phyloP scores from a whole-genome alignment of 257 asterid species.

The Penstemon eatonii region DNA sequence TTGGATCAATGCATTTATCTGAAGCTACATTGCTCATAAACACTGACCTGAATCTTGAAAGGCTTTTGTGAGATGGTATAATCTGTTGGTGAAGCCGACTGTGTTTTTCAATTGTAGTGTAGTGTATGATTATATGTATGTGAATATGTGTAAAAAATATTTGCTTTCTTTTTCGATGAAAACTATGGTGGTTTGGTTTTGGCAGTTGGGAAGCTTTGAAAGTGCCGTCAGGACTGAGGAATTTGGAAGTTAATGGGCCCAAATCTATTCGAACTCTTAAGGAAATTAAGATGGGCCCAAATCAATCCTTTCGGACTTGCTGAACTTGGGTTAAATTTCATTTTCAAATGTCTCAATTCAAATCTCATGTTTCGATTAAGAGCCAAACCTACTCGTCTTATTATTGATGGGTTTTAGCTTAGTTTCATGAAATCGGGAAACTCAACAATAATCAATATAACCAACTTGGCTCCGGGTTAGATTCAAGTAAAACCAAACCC shows the following conservation, averaged over 20 bases:
- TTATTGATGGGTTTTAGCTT: no score
- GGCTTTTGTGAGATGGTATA: not conserved
- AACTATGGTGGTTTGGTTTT: slow-evolving; percentile 46
- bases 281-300: no score
- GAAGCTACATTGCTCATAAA: slow-evolving; percentile 29
- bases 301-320: no score
- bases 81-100: not conserved
- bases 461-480: no score
- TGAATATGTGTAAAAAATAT: slow-evolving; percentile 1
- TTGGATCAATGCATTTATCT: slow-evolving; percentile 30
- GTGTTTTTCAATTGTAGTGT: not conserved
- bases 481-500: no score
- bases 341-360: no score
- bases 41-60: slow-evolving; percentile 34
- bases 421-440: no score
- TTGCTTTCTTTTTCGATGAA: slow-evolving; percentile 53
- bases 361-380: no score
- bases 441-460: no score
- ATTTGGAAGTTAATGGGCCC: slow-evolving; percentile 3
- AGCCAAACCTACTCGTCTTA: no score
- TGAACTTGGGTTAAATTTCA: no score
- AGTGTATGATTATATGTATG: slow-evolving; percentile 22
- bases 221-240: slow-evolving; percentile 50
- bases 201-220: slow-evolving; percentile 61
- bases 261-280: no score